A percentile compares a stretch with the other conserved stretches of the same genome.
phyloP scores from a whole-genome alignment of 768 basidiomycete genomes.

The Exsudoporus frostii region DNA sequence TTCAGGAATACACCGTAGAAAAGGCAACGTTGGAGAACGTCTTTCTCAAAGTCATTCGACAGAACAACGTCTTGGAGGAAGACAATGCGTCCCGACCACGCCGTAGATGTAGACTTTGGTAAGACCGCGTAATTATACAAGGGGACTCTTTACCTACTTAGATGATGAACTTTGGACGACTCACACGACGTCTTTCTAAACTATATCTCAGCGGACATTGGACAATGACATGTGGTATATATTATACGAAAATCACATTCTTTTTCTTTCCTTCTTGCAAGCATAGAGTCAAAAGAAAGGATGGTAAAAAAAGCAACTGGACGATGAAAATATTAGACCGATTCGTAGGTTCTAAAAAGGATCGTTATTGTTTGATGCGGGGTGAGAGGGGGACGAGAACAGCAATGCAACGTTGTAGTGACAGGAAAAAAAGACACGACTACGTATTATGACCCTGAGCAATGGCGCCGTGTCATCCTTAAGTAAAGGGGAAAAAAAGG shows the following conservation, averaged over 20 bases:
- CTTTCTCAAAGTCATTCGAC: slow-evolving; percentile 67
- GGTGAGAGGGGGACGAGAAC: slow-evolving; percentile 19
- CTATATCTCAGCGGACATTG: background rate
- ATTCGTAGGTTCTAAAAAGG: slow-evolving; percentile 22
- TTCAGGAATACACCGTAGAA: slow-evolving; percentile 69
- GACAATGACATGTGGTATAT: slow-evolving; percentile 1
- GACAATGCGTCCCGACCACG: slow-evolving; percentile 22
- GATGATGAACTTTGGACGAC: background rate
- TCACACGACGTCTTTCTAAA: background rate
- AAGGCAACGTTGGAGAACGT: slow-evolving; percentile 68
- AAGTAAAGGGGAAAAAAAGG: slow-evolving; percentile 9
- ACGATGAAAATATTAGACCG: slow-evolving; percentile 20
- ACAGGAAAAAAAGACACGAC: slow-evolving; percentile 22
- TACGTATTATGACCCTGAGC: slow-evolving; percentile 27
- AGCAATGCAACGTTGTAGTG: slow-evolving; percentile 31
- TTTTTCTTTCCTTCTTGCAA: slow-evolving; percentile 9
- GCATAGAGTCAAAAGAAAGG: background rate
- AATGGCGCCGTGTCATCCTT: slow-evolving; percentile 28
- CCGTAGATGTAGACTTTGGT: slow-evolving; percentile 7
- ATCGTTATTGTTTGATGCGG: slow-evolving; percentile 27
- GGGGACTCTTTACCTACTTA: too few relatives aligned
- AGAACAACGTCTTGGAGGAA: slow-evolving; percentile 55
- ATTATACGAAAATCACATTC: background rate
- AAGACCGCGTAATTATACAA: background rate
- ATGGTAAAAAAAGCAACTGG: slow-evolving; percentile 2